Evolutionary conservation across 192 early-diverging fungal genomes (phyloP).

Genomic region (Backusella liffmaniae): DNA sequence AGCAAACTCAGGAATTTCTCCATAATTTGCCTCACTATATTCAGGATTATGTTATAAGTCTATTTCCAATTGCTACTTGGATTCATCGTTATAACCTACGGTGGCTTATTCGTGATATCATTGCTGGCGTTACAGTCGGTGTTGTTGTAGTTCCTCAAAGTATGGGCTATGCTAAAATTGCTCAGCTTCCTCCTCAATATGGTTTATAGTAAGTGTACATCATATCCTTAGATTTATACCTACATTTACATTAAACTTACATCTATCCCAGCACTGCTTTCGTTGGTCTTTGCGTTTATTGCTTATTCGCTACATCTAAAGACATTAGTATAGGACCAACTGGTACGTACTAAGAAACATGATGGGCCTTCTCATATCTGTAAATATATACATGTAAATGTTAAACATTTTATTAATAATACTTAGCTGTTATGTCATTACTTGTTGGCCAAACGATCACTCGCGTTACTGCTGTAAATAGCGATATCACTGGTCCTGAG

Average conservation of each 20-base stretch:
- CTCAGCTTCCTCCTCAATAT: slow-evolving; percentile 62
- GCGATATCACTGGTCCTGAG: slow-evolving; percentile 36
- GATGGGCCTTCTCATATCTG: slow-evolving; percentile 28
- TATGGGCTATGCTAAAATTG: slow-evolving; percentile 74
- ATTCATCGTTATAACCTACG: slow-evolving; percentile 37
- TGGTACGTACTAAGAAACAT: slow-evolving; percentile 13
- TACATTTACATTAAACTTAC: not conserved
- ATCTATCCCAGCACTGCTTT: slow-evolving; percentile 46
- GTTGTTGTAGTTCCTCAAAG: slow-evolving; percentile 74
- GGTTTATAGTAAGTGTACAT: slow-evolving; percentile 60
- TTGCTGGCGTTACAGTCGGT: slow-evolving; percentile 78
- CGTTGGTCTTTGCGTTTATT: slow-evolving; percentile 52
- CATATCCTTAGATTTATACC: not conserved
- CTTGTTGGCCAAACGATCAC: slow-evolving; percentile 68
- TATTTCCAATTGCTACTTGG: slow-evolving; percentile 38
- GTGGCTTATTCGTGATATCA: slow-evolving; percentile 51
- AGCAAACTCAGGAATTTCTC: slow-evolving; percentile 9
- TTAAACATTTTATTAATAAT: not conserved
- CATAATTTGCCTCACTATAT: slow-evolving; percentile 25
- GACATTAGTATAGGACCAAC: slow-evolving; percentile 66
- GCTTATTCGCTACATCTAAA: slow-evolving; percentile 77
- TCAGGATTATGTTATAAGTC: slow-evolving; percentile 21
- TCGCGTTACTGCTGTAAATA: slow-evolving; percentile 24
- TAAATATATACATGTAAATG: not conserved
- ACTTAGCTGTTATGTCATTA: slow-evolving; percentile 71